Conservation (phyloP, 345 rosid species). For the Bretschneidera sinensis region DNA sequence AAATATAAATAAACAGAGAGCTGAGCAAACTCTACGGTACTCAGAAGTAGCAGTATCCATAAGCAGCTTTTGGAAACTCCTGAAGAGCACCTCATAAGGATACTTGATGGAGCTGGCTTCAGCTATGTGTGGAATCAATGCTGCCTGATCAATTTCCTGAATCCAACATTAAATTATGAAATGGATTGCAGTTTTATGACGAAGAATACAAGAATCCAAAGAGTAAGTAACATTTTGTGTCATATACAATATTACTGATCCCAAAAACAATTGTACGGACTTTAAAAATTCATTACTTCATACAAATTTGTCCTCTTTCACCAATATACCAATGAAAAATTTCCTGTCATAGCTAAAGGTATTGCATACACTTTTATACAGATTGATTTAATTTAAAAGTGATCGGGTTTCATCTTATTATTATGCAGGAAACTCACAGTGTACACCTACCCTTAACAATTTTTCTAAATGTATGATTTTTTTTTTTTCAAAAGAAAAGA, state of each 20-base stretch:
- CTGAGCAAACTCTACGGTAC: constrained; percentile 40
- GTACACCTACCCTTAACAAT: not conserved
- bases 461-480: not conserved
- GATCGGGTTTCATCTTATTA: too few species aligned
- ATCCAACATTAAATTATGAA: constrained; percentile 9
- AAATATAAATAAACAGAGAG: constrained; percentile 14
- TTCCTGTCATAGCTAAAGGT: too few species aligned
- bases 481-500: too few species aligned
- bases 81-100: constrained; percentile 95
- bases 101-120: constrained; percentile 93
- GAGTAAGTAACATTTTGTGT: not conserved
- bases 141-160: constrained; percentile 97
- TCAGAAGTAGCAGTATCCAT: constrained; percentile 99
- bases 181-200: not conserved
- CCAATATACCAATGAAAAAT: too few species aligned
- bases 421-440: too few species aligned
- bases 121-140: constrained; percentile 97
- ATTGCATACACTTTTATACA: too few species aligned
- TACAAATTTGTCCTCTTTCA: too few species aligned
- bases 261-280: not conserved
- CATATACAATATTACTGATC: not conserved
- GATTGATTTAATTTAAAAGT: too few species aligned
- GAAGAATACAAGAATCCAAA: not conserved
- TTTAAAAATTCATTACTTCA: too few species aligned
- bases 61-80: constrained; percentile 92